Base-by-base conservation (phyloP, 345 rosid species). In the Hirschfeldia incana region DNA sequence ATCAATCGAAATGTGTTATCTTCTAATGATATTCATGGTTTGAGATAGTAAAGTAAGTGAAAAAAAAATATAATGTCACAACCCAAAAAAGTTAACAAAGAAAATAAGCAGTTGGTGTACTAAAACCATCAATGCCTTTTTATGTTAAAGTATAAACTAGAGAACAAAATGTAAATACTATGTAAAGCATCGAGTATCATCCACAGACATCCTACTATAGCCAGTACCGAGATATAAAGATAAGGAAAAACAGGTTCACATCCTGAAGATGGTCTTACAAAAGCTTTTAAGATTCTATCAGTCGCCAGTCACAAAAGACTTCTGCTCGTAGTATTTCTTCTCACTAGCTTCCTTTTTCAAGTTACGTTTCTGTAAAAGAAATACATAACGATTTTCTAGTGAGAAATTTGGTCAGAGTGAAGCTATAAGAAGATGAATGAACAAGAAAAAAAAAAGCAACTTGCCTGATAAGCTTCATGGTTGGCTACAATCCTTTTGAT, bases 401-500 rank as follows among this genome's bases (percentile, higher is more conserved):
- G 27, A 59, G 55, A 49, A 17, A 49, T 49, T 29, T 49, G 55
- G 8, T 34, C 71, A 81, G 33, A 49, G 63, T 72, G 17, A 32
- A 66, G 13, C 17, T 28, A 39, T n/a, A 37, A 39, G 26, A 73
- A 26, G 55, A 13, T 49, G 55, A 49, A n/a, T 49, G 55, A 49
- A 12, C 36, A 33, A 33, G 46, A 6, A 46, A 11, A 13, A 49
- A 4, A 16, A 49, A 49, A 33, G 28, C 8, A 60, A 69, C 53
- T 73, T 89, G 89, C 98, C 90, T 44, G 68, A 81, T 91, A 94
- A 63, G 91, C 92, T 36, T 90, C 95, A 27, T 94, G 92, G 84
- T 92, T 94, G 46, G 92, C 87, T 64, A 90, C 88, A 72, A 94
- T 94, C 86, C 97, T 90, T 77, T 78, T 89, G 36, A 93, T 89